These are phyloP conservation scores for Elasticomyces elasticus DNA, from an alignment of 495 filamentous ascomycete species.

Conservation along the genomic window DNA sequence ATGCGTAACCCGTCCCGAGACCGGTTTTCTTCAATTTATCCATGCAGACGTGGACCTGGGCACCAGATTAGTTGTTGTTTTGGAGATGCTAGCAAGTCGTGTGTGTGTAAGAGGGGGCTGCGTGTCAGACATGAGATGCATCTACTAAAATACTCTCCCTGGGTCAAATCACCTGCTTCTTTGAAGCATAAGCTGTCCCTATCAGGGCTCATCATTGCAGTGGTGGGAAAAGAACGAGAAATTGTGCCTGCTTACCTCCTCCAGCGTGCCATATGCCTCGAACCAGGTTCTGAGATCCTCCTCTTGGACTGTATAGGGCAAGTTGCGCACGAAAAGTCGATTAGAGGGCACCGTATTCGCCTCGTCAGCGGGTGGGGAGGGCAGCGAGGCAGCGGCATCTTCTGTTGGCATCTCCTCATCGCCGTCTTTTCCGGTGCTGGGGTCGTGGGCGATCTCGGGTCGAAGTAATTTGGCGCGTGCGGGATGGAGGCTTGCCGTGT, in stretches of 20 bases:
- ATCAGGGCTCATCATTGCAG: slow-evolving; percentile 89
- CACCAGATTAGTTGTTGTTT: not conserved
- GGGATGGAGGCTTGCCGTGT: slow-evolving; percentile 4
- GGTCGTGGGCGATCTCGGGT: not conserved
- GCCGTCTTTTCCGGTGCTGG: slow-evolving; percentile 23
- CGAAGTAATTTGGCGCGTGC: not conserved
- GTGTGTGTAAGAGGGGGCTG: not conserved
- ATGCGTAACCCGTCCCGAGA: slow-evolving; percentile 75
- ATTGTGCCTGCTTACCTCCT: slow-evolving; percentile 62
- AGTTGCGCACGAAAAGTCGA: slow-evolving; percentile 79
- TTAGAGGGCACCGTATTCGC: slow-evolving; percentile 50
- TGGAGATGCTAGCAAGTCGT: not conserved
- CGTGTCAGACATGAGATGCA: slow-evolving; percentile 57
- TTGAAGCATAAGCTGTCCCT: slow-evolving; percentile 97
- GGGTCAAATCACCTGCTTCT: slow-evolving; percentile 54
- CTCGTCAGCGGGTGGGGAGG: too few relatives aligned
- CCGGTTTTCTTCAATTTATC: slow-evolving; percentile 49
- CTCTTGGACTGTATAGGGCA: slow-evolving; percentile 70
- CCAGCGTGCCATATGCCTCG: slow-evolving; percentile 55
- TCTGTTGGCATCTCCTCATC: too few relatives aligned
- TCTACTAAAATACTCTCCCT: slow-evolving; percentile 71
- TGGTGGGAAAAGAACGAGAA: slow-evolving; percentile 17
- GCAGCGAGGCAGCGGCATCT: too few relatives aligned
- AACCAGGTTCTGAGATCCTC: slow-evolving; percentile 67
- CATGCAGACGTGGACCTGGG: slow-evolving; percentile 70